Evolutionary conservation across 2,329 filamentous ascomycete genomes (phyloP).

Genomic region (Hymenoscyphus repandus): DNA sequence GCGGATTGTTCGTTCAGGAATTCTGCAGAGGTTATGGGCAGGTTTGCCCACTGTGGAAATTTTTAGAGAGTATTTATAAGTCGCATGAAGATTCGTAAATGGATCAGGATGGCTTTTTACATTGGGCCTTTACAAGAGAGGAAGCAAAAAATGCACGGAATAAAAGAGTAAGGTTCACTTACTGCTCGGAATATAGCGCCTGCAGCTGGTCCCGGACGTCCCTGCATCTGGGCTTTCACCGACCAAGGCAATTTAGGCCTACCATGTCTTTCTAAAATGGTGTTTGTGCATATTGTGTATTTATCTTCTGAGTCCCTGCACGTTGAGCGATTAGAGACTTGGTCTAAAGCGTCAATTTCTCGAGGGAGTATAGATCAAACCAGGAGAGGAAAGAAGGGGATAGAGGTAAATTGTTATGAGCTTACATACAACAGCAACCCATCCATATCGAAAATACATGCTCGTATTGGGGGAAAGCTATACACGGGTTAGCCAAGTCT

Average conservation of each 20-base stretch:
- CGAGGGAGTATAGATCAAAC: no score
- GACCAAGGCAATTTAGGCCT: constrained; percentile 80
- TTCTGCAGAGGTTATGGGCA: constrained; percentile 69
- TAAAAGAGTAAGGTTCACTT: not conserved
- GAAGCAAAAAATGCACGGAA: not conserved
- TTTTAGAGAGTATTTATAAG: not conserved
- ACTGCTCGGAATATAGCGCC: constrained; percentile 57
- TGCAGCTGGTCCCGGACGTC: constrained; percentile 34
- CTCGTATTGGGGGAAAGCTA: constrained; percentile 74
- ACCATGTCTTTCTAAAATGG: constrained; percentile 69
- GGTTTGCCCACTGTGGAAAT: constrained; percentile 61
- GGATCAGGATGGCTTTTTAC: not conserved
- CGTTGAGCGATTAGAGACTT: no score
- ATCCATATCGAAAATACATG: constrained; percentile 98
- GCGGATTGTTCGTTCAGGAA: constrained; percentile 55
- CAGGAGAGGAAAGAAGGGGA: no score
- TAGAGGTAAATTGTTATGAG: no score
- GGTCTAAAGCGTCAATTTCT: no score
- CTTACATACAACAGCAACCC: constrained; percentile 65
- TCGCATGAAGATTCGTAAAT: no score
- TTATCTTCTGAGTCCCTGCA: constrained; percentile 83
- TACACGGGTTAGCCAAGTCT: not conserved
- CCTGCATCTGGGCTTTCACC: constrained; percentile 76
- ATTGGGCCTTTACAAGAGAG: not conserved
- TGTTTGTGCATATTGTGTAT: constrained; percentile 81